These are phyloP conservation scores for Globisporangium abappressorium DNA, from an alignment of 352 stramenopile genomes.

Conservation along the genomic window DNA sequence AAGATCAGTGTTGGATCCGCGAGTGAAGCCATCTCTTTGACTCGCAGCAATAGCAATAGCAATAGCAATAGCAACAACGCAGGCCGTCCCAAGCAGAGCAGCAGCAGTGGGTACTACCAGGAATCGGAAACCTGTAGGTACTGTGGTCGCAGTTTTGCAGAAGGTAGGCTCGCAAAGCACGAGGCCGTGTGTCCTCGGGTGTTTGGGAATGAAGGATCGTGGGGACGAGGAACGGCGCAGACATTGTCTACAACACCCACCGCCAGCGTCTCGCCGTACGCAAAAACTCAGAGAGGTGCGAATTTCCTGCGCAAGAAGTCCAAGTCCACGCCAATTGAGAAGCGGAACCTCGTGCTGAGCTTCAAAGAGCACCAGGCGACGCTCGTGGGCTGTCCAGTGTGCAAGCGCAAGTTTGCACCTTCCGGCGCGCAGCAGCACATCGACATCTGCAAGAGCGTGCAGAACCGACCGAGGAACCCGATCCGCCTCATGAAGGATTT, in stretches of 20 bases:
- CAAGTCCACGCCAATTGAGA: conserved; percentile 28
- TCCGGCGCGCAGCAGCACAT: conserved; percentile 84
- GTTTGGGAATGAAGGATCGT: conserved; percentile 72
- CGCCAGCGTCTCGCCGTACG: background rate
- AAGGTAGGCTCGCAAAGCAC: conserved; percentile 78
- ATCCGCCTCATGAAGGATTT: conserved; percentile 67
- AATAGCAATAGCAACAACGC: conserved; percentile 4
- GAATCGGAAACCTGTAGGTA: conserved; percentile 71
- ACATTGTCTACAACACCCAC: background rate
- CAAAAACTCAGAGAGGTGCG: background rate
- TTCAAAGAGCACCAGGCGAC: conserved; percentile 79
- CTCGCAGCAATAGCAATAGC: conserved; percentile 6
- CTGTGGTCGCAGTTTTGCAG: conserved; percentile 74
- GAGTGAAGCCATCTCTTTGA: background rate
- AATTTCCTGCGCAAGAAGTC: conserved; percentile 7
- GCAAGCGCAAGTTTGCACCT: conserved; percentile 75
- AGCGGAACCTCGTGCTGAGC: conserved; percentile 65
- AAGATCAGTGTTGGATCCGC: conserved; percentile 11
- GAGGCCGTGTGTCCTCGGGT: conserved; percentile 77
- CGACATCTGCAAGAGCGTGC: conserved; percentile 78
- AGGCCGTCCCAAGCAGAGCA: background rate
- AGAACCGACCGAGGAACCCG: conserved; percentile 76
- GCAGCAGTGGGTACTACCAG: conserved; percentile 14
- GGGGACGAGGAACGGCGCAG: conserved; percentile 49
- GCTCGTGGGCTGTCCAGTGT: conserved; percentile 79